phyloP scores from a whole-genome alignment of 164 flowering plant genomes.

The Vitis rupestris region DNA sequence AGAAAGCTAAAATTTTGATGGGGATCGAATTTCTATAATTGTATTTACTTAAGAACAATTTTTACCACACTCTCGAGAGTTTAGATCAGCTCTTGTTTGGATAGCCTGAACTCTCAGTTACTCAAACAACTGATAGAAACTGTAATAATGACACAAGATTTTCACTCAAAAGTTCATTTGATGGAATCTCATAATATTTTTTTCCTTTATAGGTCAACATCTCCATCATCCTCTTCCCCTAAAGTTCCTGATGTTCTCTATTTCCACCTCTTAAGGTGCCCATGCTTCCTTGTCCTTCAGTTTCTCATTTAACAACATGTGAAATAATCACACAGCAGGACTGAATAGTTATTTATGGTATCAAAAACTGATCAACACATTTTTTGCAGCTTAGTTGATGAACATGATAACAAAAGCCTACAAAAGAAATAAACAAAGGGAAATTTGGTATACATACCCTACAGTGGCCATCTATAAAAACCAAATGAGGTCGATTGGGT shows the following conservation, averaged over 20 bases:
- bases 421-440: not conserved
- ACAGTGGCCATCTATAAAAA: constrained; percentile 91
- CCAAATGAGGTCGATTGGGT: constrained; percentile 80
- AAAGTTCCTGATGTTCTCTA: not conserved
- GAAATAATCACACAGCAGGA: not conserved
- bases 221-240: not conserved
- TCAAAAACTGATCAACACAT: not conserved
- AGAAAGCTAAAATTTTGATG: too few species aligned
- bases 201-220: not conserved
- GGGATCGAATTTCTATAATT: too few species aligned
- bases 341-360: not conserved
- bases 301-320: not conserved
- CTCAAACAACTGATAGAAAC: too few species aligned
- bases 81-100: too few species aligned
- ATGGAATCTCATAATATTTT: not conserved
- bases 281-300: not conserved
- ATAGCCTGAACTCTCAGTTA: too few species aligned
- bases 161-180: too few species aligned
- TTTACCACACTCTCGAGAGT: too few species aligned
- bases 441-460: constrained; percentile 37
- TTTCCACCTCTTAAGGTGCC: not conserved
- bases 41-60: too few species aligned
- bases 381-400: not conserved
- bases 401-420: not conserved
- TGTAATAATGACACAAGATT: too few species aligned